phyloP scores from a whole-genome alignment of 139 green algal species.

The Closterium sp. region DNA sequence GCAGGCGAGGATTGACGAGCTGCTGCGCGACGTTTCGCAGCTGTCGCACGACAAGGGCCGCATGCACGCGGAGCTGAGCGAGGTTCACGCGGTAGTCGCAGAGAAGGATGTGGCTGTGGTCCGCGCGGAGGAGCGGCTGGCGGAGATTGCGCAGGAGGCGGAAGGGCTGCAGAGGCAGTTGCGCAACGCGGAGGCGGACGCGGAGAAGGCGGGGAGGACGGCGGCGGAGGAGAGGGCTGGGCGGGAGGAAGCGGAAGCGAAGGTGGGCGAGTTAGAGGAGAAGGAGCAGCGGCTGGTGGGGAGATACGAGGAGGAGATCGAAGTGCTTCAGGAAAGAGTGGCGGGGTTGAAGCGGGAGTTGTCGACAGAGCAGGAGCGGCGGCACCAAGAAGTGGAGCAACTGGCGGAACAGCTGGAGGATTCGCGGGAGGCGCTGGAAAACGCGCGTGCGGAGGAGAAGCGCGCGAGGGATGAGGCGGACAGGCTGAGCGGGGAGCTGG shows the following conservation, averaged over 20 bases:
- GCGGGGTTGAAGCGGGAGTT: background rate
- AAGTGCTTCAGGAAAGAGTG: background rate
- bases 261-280: background rate
- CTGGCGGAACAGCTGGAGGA: background rate
- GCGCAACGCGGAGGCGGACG: background rate
- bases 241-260: background rate
- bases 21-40: background rate
- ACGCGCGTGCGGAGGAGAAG: background rate
- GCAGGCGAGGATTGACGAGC: background rate
- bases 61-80: background rate
- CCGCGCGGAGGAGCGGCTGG: background rate
- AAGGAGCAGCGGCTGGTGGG: background rate
- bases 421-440: background rate
- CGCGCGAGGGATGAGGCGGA: background rate
- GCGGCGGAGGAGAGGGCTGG: background rate
- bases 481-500: background rate
- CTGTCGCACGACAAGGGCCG: background rate
- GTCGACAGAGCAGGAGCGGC: background rate
- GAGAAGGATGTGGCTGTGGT: background rate
- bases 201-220: background rate
- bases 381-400: background rate
- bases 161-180: background rate
- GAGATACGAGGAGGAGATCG: background rate
- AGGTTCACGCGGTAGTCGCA: background rate
- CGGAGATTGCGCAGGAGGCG: background rate